Conservation (phyloP, 345 rosid species). For the Salix viminalis region DNA sequence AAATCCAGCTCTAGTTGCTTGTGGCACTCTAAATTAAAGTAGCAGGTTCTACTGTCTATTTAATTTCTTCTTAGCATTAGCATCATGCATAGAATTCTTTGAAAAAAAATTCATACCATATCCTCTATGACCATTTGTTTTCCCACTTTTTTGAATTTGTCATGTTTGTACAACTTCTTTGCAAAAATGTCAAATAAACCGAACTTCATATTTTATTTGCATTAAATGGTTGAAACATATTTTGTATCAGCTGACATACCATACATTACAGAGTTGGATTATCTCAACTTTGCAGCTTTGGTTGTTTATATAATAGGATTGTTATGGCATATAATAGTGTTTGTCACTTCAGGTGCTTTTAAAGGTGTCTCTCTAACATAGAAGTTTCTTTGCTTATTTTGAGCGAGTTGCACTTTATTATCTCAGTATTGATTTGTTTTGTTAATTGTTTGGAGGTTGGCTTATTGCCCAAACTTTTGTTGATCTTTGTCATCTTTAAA, state of each 20-base stretch:
- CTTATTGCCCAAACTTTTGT: too few species aligned
- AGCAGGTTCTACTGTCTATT: background rate
- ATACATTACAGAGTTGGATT: background rate
- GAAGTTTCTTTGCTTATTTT: too few species aligned
- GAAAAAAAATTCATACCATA: background rate
- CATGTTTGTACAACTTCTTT: background rate
- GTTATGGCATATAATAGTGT: too few species aligned
- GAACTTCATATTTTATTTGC: background rate
- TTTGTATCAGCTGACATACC: background rate
- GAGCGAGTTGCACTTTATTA: too few species aligned
- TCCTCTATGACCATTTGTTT: background rate
- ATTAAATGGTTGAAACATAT: background rate
- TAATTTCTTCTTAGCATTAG: too few species aligned
- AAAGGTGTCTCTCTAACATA: too few species aligned
- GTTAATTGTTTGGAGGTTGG: too few species aligned
- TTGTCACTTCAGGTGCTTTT: too few species aligned
- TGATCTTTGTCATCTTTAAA: too few species aligned
- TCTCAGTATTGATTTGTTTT: too few species aligned
- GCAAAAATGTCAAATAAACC: background rate
- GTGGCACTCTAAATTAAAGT: background rate
- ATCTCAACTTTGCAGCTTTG: background rate
- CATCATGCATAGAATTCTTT: background rate
- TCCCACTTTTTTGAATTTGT: background rate
- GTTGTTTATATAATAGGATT: background rate
- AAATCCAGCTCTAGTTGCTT: background rate